These are phyloP conservation scores for Leccinum ponderosum DNA, from an alignment of 1,284 basidiomycete genomes.

Conservation along the genomic window DNA sequence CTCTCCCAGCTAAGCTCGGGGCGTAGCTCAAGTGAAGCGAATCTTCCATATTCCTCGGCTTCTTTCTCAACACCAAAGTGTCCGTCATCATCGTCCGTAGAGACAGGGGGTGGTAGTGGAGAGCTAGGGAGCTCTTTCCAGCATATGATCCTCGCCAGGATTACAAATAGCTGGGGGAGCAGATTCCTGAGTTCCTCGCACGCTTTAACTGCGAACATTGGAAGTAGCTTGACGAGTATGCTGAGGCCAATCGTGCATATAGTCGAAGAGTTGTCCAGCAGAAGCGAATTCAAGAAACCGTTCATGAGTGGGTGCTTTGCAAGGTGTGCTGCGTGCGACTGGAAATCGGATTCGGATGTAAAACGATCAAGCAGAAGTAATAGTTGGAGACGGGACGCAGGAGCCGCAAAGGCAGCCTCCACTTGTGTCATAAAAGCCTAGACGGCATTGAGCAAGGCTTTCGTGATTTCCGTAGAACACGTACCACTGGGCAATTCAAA, in stretches of 20 bases:
- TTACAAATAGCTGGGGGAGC: conserved; percentile 61
- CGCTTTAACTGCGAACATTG: conserved; percentile 66
- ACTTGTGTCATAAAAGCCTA: conserved; percentile 70
- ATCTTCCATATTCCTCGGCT: conserved; percentile 24
- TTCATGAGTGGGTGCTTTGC: conserved; percentile 62
- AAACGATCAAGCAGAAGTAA: conserved; percentile 62
- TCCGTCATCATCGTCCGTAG: conserved; percentile 39
- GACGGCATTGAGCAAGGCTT: conserved; percentile 13
- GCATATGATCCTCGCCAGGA: conserved; percentile 67
- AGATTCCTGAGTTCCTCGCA: conserved; percentile 52
- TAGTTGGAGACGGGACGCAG: conserved; percentile 67
- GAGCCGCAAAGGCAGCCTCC: conserved; percentile 55
- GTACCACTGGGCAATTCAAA: conserved; percentile 58
- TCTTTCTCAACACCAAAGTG: conserved; percentile 36
- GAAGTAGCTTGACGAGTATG: conserved; percentile 69
- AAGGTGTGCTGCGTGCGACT: conserved; percentile 48
- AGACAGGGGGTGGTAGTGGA: conserved; percentile 24
- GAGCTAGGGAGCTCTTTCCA: conserved; percentile 58
- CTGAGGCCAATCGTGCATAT: conserved; percentile 61
- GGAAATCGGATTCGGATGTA: conserved; percentile 55
- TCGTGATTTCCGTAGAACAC: conserved; percentile 29
- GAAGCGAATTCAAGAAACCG: conserved; percentile 60
- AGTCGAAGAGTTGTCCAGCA: conserved; percentile 73
- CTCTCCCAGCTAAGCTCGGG: conserved; percentile 64
- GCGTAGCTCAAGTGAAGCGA: conserved; percentile 41